Conservation (phyloP, 306 rosid genomes). For the Abrus precatorius region DNA sequence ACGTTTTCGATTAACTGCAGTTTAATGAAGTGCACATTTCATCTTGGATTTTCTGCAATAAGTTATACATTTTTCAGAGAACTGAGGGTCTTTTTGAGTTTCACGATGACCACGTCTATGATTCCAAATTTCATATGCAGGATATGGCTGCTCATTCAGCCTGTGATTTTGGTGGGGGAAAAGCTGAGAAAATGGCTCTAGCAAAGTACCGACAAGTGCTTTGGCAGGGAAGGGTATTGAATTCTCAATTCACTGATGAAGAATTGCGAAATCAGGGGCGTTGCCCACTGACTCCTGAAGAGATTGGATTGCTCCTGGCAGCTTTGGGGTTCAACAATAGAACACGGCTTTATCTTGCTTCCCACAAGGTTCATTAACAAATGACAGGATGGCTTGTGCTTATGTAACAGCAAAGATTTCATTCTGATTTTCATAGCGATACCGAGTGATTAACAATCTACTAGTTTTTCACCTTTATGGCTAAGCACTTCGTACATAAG, state of each 20-base stretch:
- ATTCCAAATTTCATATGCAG: constrained; percentile 56
- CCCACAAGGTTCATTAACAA: constrained; percentile 82
- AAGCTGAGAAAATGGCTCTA: constrained; percentile 90
- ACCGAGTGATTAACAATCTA: constrained; percentile 30
- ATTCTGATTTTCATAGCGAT: constrained; percentile 22
- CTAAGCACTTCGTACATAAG: constrained; percentile 6
- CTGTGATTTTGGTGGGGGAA: constrained; percentile 98
- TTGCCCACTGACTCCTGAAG: constrained; percentile 98
- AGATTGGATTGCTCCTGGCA: constrained; percentile 91
- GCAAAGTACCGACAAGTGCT: constrained; percentile 87
- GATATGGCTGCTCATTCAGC: constrained; percentile 99
- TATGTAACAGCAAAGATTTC: constrained; percentile 30
- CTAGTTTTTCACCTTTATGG: not conserved
- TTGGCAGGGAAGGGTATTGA: constrained; percentile 98
- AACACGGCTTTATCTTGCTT: constrained; percentile 94
- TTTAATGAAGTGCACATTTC: constrained; percentile 30
- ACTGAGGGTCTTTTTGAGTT: constrained; percentile 21
- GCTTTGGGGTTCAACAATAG: constrained; percentile 92
- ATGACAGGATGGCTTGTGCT: constrained; percentile 25
- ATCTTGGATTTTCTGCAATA: constrained; percentile 12
- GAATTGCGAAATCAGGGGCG: constrained; percentile 98
- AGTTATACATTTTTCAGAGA: not conserved
- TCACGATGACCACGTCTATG: not conserved
- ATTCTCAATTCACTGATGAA: constrained; percentile 88
- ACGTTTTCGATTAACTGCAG: not conserved